Evolutionary conservation across 2,329 filamentous ascomycete species (phyloP).

Genomic region (Ascochyta pisi): DNA sequence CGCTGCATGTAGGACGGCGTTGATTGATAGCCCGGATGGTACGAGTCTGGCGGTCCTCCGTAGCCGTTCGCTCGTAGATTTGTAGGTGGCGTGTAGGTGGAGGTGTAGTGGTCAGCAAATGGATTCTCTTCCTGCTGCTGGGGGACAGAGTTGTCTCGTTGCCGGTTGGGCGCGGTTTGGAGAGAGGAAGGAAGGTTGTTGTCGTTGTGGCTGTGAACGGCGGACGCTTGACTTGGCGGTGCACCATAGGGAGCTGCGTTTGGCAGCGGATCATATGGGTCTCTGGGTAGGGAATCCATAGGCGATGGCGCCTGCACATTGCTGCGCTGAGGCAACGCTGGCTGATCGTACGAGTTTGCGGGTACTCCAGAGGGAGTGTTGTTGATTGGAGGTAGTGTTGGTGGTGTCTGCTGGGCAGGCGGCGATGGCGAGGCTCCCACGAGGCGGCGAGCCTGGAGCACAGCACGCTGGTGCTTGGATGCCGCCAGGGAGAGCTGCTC

Average conservation of each 20-base stretch:
- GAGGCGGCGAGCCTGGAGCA: conserved; percentile 65
- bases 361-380: conserved; percentile 24
- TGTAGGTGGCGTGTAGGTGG: conserved; percentile 37
- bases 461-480: conserved; percentile 82
- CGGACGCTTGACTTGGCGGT: conserved; percentile 7
- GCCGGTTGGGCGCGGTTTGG: conserved; percentile 33
- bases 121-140: conserved; percentile 45
- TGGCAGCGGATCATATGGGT: conserved; percentile 15
- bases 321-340: conserved; percentile 18
- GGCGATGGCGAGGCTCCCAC: conserved; percentile 39
- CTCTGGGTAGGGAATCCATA: conserved; percentile 8
- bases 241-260: conserved; percentile 5
- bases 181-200: conserved; percentile 36
- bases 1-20: conserved; percentile 54
- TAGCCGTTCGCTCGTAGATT: conserved; percentile 24
- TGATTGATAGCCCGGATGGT: conserved; percentile 45
- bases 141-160: conserved; percentile 11
- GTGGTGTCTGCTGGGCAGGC: conserved; percentile 21
- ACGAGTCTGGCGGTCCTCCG: conserved; percentile 34
- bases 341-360: conserved; percentile 18
- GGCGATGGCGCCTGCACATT: conserved; percentile 19
- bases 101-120: conserved; percentile 52
- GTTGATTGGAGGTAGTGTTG: conserved; percentile 4
- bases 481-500: conserved; percentile 85
- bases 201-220: conserved; percentile 27